phyloP scores from a whole-genome alignment of 495 filamentous ascomycete species.

The Aspergillus nidulans region DNA sequence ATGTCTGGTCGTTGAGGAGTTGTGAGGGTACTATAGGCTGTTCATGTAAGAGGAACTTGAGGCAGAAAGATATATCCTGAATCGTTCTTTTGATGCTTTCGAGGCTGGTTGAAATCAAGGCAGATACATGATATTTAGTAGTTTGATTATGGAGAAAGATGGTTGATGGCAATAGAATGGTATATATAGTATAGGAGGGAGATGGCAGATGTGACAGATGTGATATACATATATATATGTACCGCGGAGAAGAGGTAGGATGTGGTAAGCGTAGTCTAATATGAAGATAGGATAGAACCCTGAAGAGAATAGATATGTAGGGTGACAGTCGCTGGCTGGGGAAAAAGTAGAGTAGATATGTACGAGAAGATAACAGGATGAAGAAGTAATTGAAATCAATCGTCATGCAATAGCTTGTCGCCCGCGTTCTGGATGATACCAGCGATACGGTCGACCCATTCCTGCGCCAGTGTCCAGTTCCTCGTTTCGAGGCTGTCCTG shows the following conservation, averaged over 20 bases:
- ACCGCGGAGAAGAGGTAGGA: not conserved
- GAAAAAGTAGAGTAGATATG: constrained; percentile 1
- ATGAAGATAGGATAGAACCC: not conserved
- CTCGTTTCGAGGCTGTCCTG: constrained; percentile 70
- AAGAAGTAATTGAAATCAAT: constrained; percentile 5
- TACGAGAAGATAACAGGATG: not conserved
- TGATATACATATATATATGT: not conserved
- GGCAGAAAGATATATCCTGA: too few species aligned
- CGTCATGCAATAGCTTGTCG: constrained; percentile 47
- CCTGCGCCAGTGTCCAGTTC: constrained; percentile 67
- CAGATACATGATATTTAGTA: too few species aligned
- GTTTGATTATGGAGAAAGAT: too few species aligned
- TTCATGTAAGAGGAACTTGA: too few species aligned
- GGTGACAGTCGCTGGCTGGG: not conserved
- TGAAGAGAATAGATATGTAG: not conserved
- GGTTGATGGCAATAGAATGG: not conserved
- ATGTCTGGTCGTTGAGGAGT: too few species aligned
- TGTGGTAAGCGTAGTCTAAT: not conserved
- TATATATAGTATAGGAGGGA: not conserved
- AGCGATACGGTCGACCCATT: constrained; percentile 69
- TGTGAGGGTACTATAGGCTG: too few species aligned
- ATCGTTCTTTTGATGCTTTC: too few species aligned
- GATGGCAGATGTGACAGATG: not conserved
- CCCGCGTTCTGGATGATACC: constrained; percentile 62
- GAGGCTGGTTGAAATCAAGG: too few species aligned